Base-by-base conservation (phyloP, 257 asterid genomes). In the Solanum peruvianum region DNA sequence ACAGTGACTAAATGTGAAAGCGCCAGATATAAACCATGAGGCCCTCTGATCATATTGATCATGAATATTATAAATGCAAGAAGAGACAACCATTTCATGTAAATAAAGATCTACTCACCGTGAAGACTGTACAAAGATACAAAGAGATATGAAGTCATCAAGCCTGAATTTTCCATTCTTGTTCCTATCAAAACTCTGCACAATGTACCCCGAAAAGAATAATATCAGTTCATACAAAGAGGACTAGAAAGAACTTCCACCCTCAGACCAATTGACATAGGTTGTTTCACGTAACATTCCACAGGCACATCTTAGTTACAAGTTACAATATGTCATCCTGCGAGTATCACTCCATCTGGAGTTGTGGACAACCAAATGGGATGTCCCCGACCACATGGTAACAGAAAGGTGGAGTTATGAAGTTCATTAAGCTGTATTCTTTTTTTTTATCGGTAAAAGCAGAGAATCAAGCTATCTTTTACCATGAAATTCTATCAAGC, bases 71-170 rank as follows among this genome's bases (percentile, higher is more conserved):
- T 80, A 80, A 47, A 80, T 44, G 86, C 87, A 89, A 85, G 86
- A 88, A 85, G 86, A 75, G 78, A 21, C 73, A 75, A 45, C 16
- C 82, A 64, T 45, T 45, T 72, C 67, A 41, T 49, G 89, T 27
- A 41, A 78, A 27, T 33, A 82, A 67, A 11, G 85, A 83, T 84
- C 83, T 67, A 90, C 92, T 62, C 86, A 92, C 96, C 95, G 91
- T 83, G 97, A 90, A 72, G 98, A 95, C 90, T 95, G 96, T 78
- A 94, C 94, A 93, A 95, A 95, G 91, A 94, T 95, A 88, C 97
- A 93, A 67, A 95, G 93, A 86, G 97, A 90, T 82, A 95, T 95
- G 91, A 95, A 93, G 87, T 90, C 95, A 71, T 94, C 97, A 39
- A 94, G 98, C 84, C 88, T 94, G 92, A 95, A 94, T 87, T 91